Conservation (phyloP, 192 early-diverging fungal genomes). For the Neocallimastix lanati region DNA sequence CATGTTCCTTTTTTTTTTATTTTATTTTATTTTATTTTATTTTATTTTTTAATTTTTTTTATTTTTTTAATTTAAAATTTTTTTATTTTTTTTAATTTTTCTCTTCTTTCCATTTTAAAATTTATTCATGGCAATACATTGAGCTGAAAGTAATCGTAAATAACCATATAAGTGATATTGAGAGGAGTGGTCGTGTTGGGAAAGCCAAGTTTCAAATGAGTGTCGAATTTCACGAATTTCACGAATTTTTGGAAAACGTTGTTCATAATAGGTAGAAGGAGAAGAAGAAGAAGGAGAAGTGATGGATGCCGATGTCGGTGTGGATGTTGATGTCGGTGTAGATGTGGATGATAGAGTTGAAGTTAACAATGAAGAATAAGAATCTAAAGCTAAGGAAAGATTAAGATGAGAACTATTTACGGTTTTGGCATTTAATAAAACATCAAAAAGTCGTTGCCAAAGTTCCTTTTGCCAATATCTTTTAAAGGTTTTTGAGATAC, state of each 20-base stretch:
- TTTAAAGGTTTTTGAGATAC: slow-evolving; percentile 7
- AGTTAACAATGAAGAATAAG: background rate
- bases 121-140: background rate
- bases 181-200: background rate
- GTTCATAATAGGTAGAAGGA: background rate
- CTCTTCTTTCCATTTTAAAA: background rate
- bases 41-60: too few species aligned
- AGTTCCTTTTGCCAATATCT: slow-evolving; percentile 17
- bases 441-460: slow-evolving; percentile 26
- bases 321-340: too few species aligned
- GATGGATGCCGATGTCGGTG: too few species aligned
- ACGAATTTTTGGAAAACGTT: background rate
- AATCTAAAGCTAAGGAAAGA: too few species aligned
- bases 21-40: too few species aligned
- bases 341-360: too few species aligned
- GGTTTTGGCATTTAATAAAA: slow-evolving; percentile 15
- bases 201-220: background rate
- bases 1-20: too few species aligned
- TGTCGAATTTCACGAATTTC: background rate
- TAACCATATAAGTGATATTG: background rate
- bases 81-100: too few species aligned
- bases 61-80: too few species aligned
- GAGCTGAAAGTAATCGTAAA: background rate
- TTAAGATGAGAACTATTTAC: background rate
- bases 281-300: background rate